Percentiles rank a stretch among this genome's conserved stretches.
Evolutionary conservation across 2,329 filamentous ascomycete species (phyloP).

Genomic region (Diplodia seriata): DNA sequence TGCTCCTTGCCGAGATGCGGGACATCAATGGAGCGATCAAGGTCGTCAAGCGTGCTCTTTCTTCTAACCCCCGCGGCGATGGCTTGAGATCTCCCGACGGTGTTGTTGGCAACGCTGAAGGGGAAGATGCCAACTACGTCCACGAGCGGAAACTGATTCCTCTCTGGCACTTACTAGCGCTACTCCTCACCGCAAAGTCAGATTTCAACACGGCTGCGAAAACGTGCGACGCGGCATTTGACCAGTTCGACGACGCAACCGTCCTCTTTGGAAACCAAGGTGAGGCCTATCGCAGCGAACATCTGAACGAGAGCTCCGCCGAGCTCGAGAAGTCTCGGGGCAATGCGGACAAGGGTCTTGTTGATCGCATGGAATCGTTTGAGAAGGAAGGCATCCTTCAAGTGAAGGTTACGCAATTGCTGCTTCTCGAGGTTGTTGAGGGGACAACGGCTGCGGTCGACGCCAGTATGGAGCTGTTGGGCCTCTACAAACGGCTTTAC

Average conservation of each 20-base stretch:
- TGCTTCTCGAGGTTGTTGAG: constrained; percentile 81
- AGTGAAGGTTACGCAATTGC: constrained; percentile 92
- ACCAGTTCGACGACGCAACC: constrained; percentile 78
- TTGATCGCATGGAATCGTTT: constrained; percentile 80
- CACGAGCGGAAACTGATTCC: constrained; percentile 73
- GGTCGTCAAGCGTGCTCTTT: constrained; percentile 77
- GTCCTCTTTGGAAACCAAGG: constrained; percentile 71
- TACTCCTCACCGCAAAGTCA: constrained; percentile 84
- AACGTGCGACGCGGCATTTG: constrained; percentile 88
- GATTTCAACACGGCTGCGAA: constrained; percentile 81
- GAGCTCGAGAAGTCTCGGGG: constrained; percentile 41
- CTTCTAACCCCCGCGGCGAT: constrained; percentile 56
- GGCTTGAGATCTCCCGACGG: constrained; percentile 43
- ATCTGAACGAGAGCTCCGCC: constrained; percentile 63
- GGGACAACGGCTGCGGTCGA: constrained; percentile 87
- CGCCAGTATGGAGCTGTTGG: constrained; percentile 81
- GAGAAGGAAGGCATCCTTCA: constrained; percentile 91
- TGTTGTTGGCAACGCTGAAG: constrained; percentile 39
- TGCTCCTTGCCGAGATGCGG: constrained; percentile 87
- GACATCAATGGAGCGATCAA: constrained; percentile 83
- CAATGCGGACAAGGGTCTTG: constrained; percentile 56
- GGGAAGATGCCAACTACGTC: constrained; percentile 42
- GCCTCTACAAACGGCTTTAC: constrained; percentile 82
- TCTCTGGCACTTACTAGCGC: constrained; percentile 87
- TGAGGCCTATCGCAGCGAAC: constrained; percentile 67